Conservation (phyloP, 2,329 filamentous ascomycete species). For the Talaromyces sp. region DNA sequence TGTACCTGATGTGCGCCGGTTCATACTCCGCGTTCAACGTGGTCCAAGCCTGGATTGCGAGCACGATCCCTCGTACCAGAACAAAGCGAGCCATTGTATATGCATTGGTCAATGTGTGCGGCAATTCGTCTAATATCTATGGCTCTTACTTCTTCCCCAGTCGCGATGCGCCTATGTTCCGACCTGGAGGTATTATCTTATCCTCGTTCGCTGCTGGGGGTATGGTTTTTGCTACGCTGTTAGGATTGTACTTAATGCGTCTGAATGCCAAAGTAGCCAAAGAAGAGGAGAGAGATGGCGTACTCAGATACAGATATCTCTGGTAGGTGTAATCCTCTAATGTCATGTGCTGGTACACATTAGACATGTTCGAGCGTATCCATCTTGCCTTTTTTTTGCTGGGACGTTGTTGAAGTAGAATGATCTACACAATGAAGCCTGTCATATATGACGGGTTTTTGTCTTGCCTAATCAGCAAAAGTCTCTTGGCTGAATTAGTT, state of each 20-base stretch:
- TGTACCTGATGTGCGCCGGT: conserved; percentile 24
- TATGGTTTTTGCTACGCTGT: conserved; percentile 17
- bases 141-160: conserved; percentile 24
- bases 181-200: conserved; percentile 18
- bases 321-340: background rate
- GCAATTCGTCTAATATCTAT: conserved; percentile 24
- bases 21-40: conserved; percentile 25
- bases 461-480: too few species aligned
- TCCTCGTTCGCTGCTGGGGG: conserved; percentile 15
- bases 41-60: conserved; percentile 25
- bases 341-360: too few species aligned
- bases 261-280: background rate
- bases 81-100: conserved; percentile 24
- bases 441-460: too few species aligned
- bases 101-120: conserved; percentile 23
- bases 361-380: too few species aligned
- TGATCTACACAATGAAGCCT: too few species aligned
- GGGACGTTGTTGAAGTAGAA: too few species aligned
- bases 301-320: background rate
- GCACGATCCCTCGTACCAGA: conserved; percentile 23
- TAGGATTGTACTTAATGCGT: background rate
- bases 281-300: background rate
- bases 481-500: too few species aligned
- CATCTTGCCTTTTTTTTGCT: too few species aligned
- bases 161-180: conserved; percentile 20